Evolutionary conservation across 2,329 filamentous ascomycete genomes (phyloP), one percentile per base, ranked within the genome.

Genomic region (Hypoxylon sp.): DNA sequence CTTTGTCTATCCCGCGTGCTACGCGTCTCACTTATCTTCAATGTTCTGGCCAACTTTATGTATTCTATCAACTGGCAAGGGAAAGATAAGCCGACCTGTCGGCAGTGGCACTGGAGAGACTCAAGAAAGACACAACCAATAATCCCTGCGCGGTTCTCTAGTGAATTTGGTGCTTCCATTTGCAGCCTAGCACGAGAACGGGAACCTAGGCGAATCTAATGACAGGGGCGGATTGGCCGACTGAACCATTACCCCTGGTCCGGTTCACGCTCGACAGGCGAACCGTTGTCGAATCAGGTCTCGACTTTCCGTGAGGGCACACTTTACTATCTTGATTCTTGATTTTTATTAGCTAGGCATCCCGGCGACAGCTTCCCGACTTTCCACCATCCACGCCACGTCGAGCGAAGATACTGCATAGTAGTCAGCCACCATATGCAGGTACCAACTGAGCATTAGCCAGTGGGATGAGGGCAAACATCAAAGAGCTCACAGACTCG

Each of bases 191-290:
- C 48, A 52, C 62, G 57, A 11, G 50, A 31, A 63, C 65, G 65
- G 65, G 62, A 55, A 65, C 54, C 62, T 39, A 65, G 57, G 52
- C 60, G 60, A 67, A 63, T 71, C 66, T 62, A 48, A 56, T 21
- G 42, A 67, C 48, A 62, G 55, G 60, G 52, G 52, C 47, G 56
- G 65, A 71, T 71, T 71, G 69, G 69, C 59, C 58, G 62, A 64
- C 39, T 29, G 52, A 53, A 39, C 42, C 44, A 11, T 52, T 50
- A 52, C 66, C 69, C 69, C 69, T 69, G 62, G 57, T 53, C 62
- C 60, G 13, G 29, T 50, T 52, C 56, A 67, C 57, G 69, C 63
- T 69, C 2, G 69, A 61, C 67, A 67, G 51, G 61, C 48, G 37
- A 29, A 21, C 56, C 5, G n/a, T 44, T 50, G 24, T 15, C 69